Conservation (phyloP, 352 stramenopile species). For the Globisporangium sylvaticum region DNA sequence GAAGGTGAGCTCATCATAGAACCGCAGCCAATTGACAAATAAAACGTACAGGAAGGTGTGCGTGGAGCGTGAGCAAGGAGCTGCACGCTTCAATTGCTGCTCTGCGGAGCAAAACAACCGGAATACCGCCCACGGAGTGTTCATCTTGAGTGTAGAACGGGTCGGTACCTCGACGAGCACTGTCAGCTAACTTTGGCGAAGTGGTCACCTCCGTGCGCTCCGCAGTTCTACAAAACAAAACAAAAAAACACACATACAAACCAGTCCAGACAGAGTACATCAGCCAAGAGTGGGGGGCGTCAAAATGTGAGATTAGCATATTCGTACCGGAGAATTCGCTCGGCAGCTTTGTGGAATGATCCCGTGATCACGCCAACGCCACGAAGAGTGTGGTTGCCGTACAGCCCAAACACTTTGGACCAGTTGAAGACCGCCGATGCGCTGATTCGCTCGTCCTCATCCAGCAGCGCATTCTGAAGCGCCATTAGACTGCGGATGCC, state of each 20-base stretch:
- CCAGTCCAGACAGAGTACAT: neutral
- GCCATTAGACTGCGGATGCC: conserved; percentile 82
- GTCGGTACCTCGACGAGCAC: conserved; percentile 28
- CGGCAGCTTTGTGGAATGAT: conserved; percentile 75
- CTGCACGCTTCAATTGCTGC: conserved; percentile 79
- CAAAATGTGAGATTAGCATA: neutral
- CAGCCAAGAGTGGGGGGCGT: neutral
- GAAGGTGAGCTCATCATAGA: neutral
- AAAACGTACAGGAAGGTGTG: conserved; percentile 58
- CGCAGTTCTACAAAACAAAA: conserved; percentile 20
- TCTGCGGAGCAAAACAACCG: conserved; percentile 65
- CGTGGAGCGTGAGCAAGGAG: conserved; percentile 77
- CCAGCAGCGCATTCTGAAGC: conserved; percentile 69
- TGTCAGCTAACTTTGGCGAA: conserved; percentile 32
- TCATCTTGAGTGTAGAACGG: conserved; percentile 59
- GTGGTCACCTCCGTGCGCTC: conserved; percentile 32
- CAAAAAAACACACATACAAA: conserved; percentile 2
- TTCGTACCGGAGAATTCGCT: conserved; percentile 71
- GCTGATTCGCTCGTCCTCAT: conserved; percentile 78
- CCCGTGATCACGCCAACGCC: conserved; percentile 72
- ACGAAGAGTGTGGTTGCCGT: conserved; percentile 79
- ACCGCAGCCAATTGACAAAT: neutral
- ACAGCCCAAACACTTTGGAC: conserved; percentile 77
- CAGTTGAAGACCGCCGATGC: conserved; percentile 83
- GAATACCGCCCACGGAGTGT: conserved; percentile 67